These are phyloP conservation scores for Solanum appendiculatum DNA, from an alignment of 257 asterid species.

Conservation along the genomic window DNA sequence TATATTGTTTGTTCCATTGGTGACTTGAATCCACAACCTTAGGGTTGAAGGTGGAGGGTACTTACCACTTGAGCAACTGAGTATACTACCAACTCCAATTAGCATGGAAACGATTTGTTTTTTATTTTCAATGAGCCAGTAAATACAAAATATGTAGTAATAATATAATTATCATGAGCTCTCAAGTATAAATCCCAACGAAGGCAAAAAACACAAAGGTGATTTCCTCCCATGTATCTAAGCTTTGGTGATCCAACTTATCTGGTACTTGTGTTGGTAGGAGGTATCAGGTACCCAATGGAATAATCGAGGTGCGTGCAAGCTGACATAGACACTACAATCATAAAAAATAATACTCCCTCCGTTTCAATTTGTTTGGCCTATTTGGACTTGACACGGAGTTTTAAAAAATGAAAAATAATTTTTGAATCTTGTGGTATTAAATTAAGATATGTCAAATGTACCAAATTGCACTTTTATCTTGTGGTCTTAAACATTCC, in stretches of 20 bases:
- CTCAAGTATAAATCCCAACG: not conserved
- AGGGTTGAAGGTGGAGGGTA: not conserved
- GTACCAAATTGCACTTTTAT: too few species aligned
- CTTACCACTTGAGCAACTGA: not conserved
- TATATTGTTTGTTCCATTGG: not conserved
- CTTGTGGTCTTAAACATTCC: too few species aligned
- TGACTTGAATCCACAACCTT: not conserved
- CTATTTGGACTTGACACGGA: not conserved
- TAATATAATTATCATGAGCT: not conserved
- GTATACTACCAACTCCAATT: not conserved
- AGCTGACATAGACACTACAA: not conserved
- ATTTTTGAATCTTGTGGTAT: too few species aligned
- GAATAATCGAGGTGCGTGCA: not conserved
- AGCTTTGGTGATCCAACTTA: not conserved
- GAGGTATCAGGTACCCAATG: not conserved
- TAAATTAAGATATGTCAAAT: too few species aligned
- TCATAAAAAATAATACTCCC: not conserved
- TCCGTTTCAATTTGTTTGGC: not conserved
- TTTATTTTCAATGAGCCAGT: not conserved
- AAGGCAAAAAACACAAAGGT: not conserved
- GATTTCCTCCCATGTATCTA: not conserved
- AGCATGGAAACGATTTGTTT: not conserved
- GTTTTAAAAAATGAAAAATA: too few species aligned
- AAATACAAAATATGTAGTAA: not conserved
- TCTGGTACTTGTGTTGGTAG: not conserved